Evolutionary conservation across 1,139 yeast species (phyloP), one percentile per base, ranked within the genome.

Genomic region (Saccharomyces hybrid): DNA sequence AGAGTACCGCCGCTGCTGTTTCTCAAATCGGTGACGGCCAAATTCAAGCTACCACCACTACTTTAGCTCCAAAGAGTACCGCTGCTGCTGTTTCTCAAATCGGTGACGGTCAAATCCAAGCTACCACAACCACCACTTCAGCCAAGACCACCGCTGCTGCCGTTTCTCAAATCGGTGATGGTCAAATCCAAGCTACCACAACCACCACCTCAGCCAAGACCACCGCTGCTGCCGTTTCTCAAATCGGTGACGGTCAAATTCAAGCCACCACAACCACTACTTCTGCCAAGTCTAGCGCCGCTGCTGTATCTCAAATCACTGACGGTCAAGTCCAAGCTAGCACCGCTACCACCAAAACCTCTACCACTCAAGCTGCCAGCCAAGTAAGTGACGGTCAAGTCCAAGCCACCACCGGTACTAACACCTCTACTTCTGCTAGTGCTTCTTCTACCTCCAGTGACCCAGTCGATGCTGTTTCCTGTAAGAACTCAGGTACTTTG

Each of bases 21-120:
- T 68, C 79, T 29, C 80, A 77, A 64, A 76, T 77, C 53, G 67
- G 71, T 59, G 79, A 76, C 58, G 79, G 79, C 61, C 79, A 76
- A 68, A 69, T 76, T 58, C 80, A 76, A 58, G 65, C 72, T 42
- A 58, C 69, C 41, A 63, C 55, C 50, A 61, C 68, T 51, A 63
- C 69, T 79, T 28, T 73, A 82, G 4, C 55, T 51, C 57, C 67
- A 57, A 69, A 68, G 57, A 50, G 67, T 48, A 66, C 75, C 32
- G 76, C 75, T 48, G 71, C 73, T 29, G 78, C 75, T 47, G 75
- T 77, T 51, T 69, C 79, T 47, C 86, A 82, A 71, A 81, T 81
- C 56, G 74, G 76, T 57, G 86, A 82, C 61, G 86, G 86, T 64
- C 86, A 82, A 73, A 74, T 81, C 61, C 86, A 81, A 71, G 82